Conservation (phyloP, 768 basidiomycete genomes). For the Russula abietina region DNA sequence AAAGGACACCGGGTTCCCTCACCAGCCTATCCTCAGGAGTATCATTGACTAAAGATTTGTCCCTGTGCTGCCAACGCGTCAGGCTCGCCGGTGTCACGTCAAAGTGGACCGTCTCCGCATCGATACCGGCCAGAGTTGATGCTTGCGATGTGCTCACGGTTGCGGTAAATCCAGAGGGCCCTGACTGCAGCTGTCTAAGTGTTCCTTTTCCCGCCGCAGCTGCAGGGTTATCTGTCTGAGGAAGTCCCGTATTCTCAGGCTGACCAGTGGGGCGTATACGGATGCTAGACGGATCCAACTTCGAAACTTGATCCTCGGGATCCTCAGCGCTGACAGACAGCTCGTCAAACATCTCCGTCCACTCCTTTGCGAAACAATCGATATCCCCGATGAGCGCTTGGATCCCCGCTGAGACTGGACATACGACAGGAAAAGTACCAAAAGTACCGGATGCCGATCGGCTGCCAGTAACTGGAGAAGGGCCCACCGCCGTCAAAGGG, state of each 20-base stretch:
- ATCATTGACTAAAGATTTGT: too few species aligned
- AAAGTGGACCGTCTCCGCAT: neutral
- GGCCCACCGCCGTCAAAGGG: too few species aligned
- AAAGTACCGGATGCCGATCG: too few species aligned
- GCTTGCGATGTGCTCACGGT: too few species aligned
- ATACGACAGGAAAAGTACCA: neutral
- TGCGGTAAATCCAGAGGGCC: neutral
- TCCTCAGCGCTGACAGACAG: neutral
- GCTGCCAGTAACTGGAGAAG: too few species aligned
- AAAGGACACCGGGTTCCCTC: neutral
- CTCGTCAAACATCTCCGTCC: slow-evolving; percentile 18
- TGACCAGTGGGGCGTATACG: neutral
- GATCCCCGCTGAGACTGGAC: slow-evolving; percentile 5
- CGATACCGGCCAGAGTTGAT: neutral
- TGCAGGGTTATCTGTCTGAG: neutral
- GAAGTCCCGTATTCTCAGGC: too few species aligned
- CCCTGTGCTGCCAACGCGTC: slow-evolving; percentile 7
- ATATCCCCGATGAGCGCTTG: slow-evolving; percentile 12
- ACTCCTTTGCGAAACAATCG: slow-evolving; percentile 15
- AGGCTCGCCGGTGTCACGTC: neutral
- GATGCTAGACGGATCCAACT: neutral
- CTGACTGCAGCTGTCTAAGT: too few species aligned
- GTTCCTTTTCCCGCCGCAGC: neutral
- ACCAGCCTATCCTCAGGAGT: neutral
- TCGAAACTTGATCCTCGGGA: neutral